These are phyloP conservation scores for Sistotremastrum niveocremeum DNA, from an alignment of 768 basidiomycete species.

Conservation along the genomic window DNA sequence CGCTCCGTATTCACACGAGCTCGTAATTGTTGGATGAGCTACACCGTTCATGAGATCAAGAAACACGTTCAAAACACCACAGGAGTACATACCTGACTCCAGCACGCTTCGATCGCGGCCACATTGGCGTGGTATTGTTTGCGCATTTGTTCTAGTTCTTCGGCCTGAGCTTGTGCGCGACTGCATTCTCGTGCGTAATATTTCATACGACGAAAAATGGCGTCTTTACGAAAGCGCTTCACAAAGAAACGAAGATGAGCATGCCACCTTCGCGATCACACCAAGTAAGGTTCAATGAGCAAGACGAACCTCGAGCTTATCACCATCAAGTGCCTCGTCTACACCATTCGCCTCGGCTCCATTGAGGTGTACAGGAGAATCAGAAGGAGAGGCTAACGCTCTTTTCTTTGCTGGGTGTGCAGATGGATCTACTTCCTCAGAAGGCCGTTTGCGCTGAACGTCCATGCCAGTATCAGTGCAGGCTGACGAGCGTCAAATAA, in stretches of 20 bases:
- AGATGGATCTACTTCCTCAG: constrained; percentile 9
- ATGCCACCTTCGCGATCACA: constrained; percentile 8
- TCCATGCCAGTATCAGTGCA: constrained; percentile 19
- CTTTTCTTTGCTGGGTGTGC: constrained; percentile 13
- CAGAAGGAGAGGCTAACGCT: constrained; percentile 11
- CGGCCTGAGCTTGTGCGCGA: constrained; percentile 44
- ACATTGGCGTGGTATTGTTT: constrained; percentile 56
- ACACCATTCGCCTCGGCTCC: constrained; percentile 4
- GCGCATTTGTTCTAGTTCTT: constrained; percentile 52
- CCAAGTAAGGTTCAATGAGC: constrained; percentile 3
- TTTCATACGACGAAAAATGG: constrained; percentile 73
- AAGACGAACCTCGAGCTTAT: constrained; percentile 47
- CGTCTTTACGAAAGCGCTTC: constrained; percentile 77
- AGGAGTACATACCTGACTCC: constrained; percentile 47
- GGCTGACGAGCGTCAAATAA: too few species aligned
- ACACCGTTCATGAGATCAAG: constrained; percentile 1
- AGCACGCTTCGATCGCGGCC: constrained; percentile 64
- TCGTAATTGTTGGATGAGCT: constrained; percentile 59
- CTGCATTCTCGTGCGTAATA: constrained; percentile 69
- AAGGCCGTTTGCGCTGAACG: constrained; percentile 8
- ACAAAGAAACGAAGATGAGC: constrained; percentile 7
- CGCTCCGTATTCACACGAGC: constrained; percentile 41
- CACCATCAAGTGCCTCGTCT: constrained; percentile 17
- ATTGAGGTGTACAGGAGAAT: constrained; percentile 12
- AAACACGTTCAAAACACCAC: too few species aligned